Conservation (phyloP, 2,329 filamentous ascomycete species). For the Xylariales sp. region DNA sequence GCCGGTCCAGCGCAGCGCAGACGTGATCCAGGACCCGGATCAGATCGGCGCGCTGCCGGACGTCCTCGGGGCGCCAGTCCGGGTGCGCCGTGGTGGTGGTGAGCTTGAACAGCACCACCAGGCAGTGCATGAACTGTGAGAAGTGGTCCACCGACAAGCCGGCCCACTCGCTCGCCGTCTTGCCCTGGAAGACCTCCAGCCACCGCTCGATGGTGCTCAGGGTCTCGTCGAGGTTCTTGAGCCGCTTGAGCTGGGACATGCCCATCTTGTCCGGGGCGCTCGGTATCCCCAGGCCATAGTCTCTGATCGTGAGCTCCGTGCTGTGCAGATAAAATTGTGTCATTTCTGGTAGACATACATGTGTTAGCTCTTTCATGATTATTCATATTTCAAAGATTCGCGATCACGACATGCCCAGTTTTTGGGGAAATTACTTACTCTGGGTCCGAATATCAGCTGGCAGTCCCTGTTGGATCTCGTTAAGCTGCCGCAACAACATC, state of each 20-base stretch:
- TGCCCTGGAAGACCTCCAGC: constrained; percentile 10
- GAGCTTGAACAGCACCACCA: constrained; percentile 20
- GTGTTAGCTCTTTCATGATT: no score
- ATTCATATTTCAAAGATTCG: no score
- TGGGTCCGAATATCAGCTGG: constrained; percentile 9
- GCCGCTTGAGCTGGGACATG: constrained; percentile 9
- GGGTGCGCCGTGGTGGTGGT: constrained; percentile 14
- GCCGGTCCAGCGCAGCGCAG: constrained; percentile 8
- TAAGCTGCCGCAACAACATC: constrained; percentile 14
- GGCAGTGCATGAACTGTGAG: constrained; percentile 17
- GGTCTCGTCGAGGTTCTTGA: constrained; percentile 15
- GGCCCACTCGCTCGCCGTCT: constrained; percentile 12
- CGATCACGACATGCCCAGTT: no score
- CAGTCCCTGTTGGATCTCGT: constrained; percentile 12
- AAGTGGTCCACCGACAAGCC: constrained; percentile 16
- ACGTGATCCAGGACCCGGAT: constrained; percentile 15
- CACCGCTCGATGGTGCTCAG: constrained; percentile 14
- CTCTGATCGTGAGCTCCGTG: constrained; percentile 16
- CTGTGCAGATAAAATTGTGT: constrained; percentile 14
- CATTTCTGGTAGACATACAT: constrained; percentile 8
- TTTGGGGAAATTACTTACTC: constrained; percentile 10
- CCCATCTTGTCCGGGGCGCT: constrained; percentile 3
- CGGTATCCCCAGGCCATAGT: constrained; percentile 9
- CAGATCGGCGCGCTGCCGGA: constrained; percentile 15
- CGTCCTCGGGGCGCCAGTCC: constrained; percentile 18